These are phyloP conservation scores for Erythrophleum ivorense DNA, from an alignment of 331 rosid genomes.

Conservation along the genomic window DNA sequence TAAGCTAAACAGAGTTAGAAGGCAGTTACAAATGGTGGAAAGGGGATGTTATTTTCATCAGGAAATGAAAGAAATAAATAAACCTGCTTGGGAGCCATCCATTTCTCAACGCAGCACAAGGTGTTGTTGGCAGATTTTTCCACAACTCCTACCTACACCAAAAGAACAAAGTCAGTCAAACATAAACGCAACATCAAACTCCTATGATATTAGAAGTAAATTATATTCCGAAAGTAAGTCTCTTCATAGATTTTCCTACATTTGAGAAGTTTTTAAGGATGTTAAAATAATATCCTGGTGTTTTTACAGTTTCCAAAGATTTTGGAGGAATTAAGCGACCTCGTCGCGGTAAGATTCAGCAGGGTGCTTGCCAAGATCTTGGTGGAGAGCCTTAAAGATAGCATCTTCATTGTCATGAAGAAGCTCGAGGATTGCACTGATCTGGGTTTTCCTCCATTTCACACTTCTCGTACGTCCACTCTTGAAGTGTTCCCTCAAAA, in stretches of 20 bases:
- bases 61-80: neutral
- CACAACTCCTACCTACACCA: constrained; percentile 74
- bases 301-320: neutral
- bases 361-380: constrained; percentile 91
- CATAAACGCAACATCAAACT: neutral
- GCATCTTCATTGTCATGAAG: constrained; percentile 63
- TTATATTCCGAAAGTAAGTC: too few relatives aligned
- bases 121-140: constrained; percentile 53
- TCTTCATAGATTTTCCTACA: too few relatives aligned
- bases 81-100: constrained; percentile 70
- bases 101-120: constrained; percentile 63
- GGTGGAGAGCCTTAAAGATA: constrained; percentile 61
- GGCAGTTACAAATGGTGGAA: too few relatives aligned
- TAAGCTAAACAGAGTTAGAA: neutral
- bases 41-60: neutral
- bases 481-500: constrained; percentile 62
- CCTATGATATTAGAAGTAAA: too few relatives aligned
- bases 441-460: constrained; percentile 86
- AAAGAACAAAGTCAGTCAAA: neutral
- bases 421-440: constrained; percentile 57
- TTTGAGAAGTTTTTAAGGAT: too few relatives aligned
- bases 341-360: constrained; percentile 81
- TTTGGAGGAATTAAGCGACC: constrained; percentile 38
- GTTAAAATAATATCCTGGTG: too few relatives aligned
- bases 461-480: constrained; percentile 65